A percentile compares a stretch with the other conserved stretches of the same genome.
These are phyloP conservation scores for Globisporangium uncinulatum DNA, from an alignment of 352 stramenopile species.

Conservation along the genomic window DNA sequence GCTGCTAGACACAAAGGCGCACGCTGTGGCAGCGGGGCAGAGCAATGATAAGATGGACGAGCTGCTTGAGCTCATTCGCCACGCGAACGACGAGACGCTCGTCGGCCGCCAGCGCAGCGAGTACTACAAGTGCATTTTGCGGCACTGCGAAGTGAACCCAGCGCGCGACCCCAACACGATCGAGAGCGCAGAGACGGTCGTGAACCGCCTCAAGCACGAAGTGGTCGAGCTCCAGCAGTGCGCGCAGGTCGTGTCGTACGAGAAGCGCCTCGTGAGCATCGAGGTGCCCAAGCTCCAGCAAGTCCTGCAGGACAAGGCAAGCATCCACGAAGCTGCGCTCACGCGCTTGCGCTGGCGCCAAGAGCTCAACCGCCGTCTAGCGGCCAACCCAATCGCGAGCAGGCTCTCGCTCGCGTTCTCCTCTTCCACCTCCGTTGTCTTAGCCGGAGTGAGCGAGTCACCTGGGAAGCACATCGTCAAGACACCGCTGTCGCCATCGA, in stretches of 20 bases:
- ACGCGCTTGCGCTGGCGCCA: slow-evolving; percentile 60
- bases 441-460: not conserved
- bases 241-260: slow-evolving; percentile 61
- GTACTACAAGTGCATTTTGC: slow-evolving; percentile 77
- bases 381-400: slow-evolving; percentile 5
- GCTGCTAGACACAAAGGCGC: slow-evolving; percentile 45
- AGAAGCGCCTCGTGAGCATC: slow-evolving; percentile 47
- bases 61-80: slow-evolving; percentile 58
- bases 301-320: slow-evolving; percentile 59
- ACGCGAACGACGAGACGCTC: slow-evolving; percentile 50
- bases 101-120: slow-evolving; percentile 62
- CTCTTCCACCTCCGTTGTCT: too few species aligned
- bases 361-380: slow-evolving; percentile 52
- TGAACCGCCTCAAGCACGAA: slow-evolving; percentile 59
- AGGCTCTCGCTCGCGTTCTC: slow-evolving; percentile 1
- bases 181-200: slow-evolving; percentile 51
- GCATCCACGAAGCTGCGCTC: slow-evolving; percentile 61
- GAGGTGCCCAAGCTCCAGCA: slow-evolving; percentile 64
- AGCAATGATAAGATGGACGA: slow-evolving; percentile 52
- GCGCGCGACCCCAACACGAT: slow-evolving; percentile 77
- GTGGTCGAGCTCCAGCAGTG: slow-evolving; percentile 68
- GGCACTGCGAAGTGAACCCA: slow-evolving; percentile 72
- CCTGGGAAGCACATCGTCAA: not conserved
- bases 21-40: slow-evolving; percentile 34
- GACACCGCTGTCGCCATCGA: not conserved